Evolutionary conservation across 805 yeast genomes (phyloP).

Genomic region (Cyberlindnera maclurae): DNA sequence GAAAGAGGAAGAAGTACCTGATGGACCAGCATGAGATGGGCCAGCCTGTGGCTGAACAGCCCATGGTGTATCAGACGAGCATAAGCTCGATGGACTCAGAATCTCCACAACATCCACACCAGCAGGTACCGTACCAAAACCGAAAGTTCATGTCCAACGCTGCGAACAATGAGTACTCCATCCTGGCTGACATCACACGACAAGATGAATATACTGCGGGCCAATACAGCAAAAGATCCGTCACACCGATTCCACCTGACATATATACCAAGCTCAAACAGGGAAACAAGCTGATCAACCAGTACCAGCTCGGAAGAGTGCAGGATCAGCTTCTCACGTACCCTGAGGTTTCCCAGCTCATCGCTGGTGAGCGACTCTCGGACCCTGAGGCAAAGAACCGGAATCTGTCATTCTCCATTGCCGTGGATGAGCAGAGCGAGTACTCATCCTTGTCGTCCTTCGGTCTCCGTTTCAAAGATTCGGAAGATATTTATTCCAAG

Average conservation of each 20-base stretch:
- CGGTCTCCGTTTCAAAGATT: constrained; percentile 48
- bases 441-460: constrained; percentile 16
- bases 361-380: constrained; percentile 15
- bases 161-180: constrained; percentile 66
- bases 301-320: constrained; percentile 53
- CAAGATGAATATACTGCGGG: constrained; percentile 20
- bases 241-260: constrained; percentile 19
- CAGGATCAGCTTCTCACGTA: constrained; percentile 36
- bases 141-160: constrained; percentile 58
- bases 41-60: constrained; percentile 4
- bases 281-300: constrained; percentile 56
- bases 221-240: constrained; percentile 8
- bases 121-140: constrained; percentile 3
- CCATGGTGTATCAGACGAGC: neutral
- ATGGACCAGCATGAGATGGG: constrained; percentile 37
- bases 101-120: constrained; percentile 3
- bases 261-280: constrained; percentile 30
- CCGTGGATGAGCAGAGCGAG: constrained; percentile 17
- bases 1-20: constrained; percentile 78
- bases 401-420: constrained; percentile 22
- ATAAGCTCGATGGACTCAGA: neutral
- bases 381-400: constrained; percentile 1
- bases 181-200: constrained; percentile 56
- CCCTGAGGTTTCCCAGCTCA: constrained; percentile 47
- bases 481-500: constrained; percentile 72